These are phyloP conservation scores for Hericium rajendrae DNA, from an alignment of 768 basidiomycete genomes.

Conservation along the genomic window DNA sequence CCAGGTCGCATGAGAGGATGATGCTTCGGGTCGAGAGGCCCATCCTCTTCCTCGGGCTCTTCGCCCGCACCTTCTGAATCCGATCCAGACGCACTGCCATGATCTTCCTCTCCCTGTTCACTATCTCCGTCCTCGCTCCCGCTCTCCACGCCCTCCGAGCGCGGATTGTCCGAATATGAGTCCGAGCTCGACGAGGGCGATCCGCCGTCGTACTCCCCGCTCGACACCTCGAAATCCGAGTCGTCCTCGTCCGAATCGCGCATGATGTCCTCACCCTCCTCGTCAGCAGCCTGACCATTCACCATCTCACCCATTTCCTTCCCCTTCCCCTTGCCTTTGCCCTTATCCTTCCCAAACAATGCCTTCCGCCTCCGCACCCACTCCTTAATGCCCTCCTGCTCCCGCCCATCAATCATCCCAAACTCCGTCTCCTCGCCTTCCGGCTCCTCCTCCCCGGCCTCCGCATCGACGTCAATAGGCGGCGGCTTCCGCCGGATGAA, in stretches of 20 bases:
- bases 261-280: constrained; percentile 4
- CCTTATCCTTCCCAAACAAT: constrained; percentile 36
- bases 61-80: constrained; percentile 24
- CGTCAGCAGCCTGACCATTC: neutral
- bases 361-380: constrained; percentile 56
- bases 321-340: neutral
- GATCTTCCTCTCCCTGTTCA: constrained; percentile 20
- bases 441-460: constrained; percentile 26
- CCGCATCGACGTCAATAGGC: constrained; percentile 21
- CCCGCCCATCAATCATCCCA: constrained; percentile 60
- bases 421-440: constrained; percentile 56
- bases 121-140: constrained; percentile 18
- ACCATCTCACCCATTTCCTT: constrained; percentile 1
- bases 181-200: constrained; percentile 15
- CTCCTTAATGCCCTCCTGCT: constrained; percentile 51
- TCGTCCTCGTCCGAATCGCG: constrained; percentile 13
- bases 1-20: constrained; percentile 27
- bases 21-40: constrained; percentile 39
- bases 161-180: neutral
- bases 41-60: constrained; percentile 31
- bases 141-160: constrained; percentile 7
- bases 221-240: constrained; percentile 5
- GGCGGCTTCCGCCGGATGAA: constrained; percentile 26
- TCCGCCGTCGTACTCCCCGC: neutral
- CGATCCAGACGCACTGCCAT: constrained; percentile 19